phyloP scores from a whole-genome alignment of 257 asterid species.

The Apocynum venetum region DNA sequence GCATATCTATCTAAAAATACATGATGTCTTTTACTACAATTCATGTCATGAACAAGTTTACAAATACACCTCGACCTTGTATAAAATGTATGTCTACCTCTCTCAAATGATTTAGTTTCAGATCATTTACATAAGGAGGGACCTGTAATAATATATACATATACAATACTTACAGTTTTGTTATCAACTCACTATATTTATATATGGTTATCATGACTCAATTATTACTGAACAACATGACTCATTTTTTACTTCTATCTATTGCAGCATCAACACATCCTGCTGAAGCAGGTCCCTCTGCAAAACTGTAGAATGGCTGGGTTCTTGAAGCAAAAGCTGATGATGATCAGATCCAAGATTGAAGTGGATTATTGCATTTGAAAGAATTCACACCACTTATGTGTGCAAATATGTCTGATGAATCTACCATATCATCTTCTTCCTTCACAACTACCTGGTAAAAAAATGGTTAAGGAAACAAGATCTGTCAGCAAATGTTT shows the following conservation, averaged over 20 bases:
- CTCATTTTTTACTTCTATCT: conserved; percentile 4
- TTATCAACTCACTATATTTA: neutral
- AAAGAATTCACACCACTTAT: conserved; percentile 72
- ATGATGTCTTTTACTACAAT: neutral
- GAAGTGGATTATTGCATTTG: conserved; percentile 67
- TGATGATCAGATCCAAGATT: conserved; percentile 66
- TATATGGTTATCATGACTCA: neutral
- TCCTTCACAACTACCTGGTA: conserved; percentile 50
- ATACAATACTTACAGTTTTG: neutral
- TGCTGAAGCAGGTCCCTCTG: conserved; percentile 15
- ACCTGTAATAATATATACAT: neutral
- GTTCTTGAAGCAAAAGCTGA: neutral
- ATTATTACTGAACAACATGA: neutral
- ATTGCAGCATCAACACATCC: conserved; percentile 4
- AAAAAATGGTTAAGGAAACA: neutral
- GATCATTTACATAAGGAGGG: neutral
- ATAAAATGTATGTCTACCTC: neutral
- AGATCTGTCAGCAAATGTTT: neutral
- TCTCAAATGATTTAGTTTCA: neutral
- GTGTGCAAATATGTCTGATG: conserved; percentile 60
- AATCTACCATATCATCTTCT: conserved; percentile 52
- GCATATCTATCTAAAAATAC: no score
- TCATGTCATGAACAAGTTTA: neutral
- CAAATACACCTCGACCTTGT: conserved; percentile 1
- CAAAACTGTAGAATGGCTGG: conserved; percentile 27